phyloP scores from a whole-genome alignment of 352 stramenopile genomes.

The Pythium pyrilobum region DNA sequence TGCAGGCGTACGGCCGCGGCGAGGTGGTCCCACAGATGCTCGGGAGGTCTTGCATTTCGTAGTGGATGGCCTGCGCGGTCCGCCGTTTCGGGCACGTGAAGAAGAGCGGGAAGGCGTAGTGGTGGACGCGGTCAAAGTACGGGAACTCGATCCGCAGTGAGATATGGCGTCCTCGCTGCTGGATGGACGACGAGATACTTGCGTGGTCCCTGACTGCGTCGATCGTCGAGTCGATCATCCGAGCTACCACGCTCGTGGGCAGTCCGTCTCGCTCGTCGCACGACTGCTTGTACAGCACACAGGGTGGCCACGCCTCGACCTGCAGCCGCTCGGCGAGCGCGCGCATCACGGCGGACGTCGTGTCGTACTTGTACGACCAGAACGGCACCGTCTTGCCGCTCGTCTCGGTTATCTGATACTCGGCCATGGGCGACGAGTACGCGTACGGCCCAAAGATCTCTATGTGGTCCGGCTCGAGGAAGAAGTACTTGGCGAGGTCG shows the following conservation, averaged over 20 bases:
- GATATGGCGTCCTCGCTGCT: neutral
- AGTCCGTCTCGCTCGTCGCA: conserved; percentile 3
- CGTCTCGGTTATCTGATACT: neutral
- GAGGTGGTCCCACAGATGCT: neutral
- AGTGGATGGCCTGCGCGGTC: conserved; percentile 10
- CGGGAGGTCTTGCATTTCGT: neutral
- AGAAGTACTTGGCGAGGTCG: neutral
- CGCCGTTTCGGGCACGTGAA: neutral
- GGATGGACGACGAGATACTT: neutral
- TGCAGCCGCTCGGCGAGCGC: conserved; percentile 7
- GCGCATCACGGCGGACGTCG: conserved; percentile 19
- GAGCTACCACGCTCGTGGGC: neutral
- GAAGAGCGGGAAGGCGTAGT: conserved; percentile 14
- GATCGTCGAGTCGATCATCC: conserved; percentile 19
- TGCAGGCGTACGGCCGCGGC: neutral
- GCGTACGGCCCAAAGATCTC: conserved; percentile 1
- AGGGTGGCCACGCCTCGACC: conserved; percentile 11
- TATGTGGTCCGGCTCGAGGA: neutral
- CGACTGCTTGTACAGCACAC: conserved; percentile 13
- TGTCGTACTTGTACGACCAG: conserved; percentile 28
- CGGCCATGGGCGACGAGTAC: neutral
- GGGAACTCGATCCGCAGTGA: conserved; percentile 3
- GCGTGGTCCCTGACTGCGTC: conserved; percentile 4
- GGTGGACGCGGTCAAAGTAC: conserved; percentile 13
- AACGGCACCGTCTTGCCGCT: neutral